Evolutionary conservation across 1,139 yeast genomes (phyloP), one percentile per base, ranked within the genome.

Genomic region (Taiozyma sp.): DNA sequence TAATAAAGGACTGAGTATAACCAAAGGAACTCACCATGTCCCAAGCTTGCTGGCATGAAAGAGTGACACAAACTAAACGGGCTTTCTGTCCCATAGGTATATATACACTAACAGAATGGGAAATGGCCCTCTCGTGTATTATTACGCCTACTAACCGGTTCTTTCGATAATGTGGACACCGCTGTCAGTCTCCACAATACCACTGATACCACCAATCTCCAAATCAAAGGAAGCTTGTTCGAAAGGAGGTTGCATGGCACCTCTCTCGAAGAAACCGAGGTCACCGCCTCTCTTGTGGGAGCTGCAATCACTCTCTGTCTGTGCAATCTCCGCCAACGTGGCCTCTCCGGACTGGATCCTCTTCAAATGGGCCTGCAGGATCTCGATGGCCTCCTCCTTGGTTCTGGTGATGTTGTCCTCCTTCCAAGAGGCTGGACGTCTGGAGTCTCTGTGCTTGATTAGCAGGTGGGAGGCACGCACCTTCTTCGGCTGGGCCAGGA

Each of bases 351-450:
- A 75, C 58, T 83, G 70, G 53, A 91, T 85, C 53, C 79, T 74
- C 10, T 77, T 73, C 63, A 86, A 82, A 64, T 80, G 82, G 43
- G 75, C 78, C 54, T 79, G 76, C 59, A 89, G 65, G 50, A 81
- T 81, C 46, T 79, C 79, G 57, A 84, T 79, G 32, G 98, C 96
- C 61, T 91, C 97, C 55, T 90, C 96, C 65, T 92, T 84, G 12
- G 88, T 69, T 50, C 89, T 76, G 2, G 95, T 84, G 58, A 93
- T 84, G 44, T 83, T 79, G 27, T 85, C 84, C 38, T 81, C 80
- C 66, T 90, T 87, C 96, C 97, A 95, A 13, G 96, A 88, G 38
- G 90, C 81, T 13, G 99, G 99, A 60, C 96, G 81, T 59, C 99
- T 80, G 14, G 93, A 84, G 52, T 82, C 93, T 51, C 70, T 75